Evolutionary conservation across 495 filamentous ascomycete genomes (phyloP).

Genomic region (Penicillium lividum): DNA sequence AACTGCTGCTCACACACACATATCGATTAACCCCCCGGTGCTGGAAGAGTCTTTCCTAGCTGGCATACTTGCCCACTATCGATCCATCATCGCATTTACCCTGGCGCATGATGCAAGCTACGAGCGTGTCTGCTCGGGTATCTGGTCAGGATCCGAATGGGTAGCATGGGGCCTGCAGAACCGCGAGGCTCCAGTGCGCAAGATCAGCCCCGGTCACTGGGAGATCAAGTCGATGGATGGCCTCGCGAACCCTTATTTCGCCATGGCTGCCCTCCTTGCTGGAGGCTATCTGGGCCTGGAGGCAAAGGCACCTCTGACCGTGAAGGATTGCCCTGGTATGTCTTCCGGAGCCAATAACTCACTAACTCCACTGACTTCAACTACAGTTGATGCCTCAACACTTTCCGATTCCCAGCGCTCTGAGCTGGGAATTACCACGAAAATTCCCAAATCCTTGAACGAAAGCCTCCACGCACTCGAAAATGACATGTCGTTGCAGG

Average conservation of each 20-base stretch:
- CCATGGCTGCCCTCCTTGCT: conserved; percentile 61
- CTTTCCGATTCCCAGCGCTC: conserved; percentile 25
- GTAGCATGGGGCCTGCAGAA: conserved; percentile 49
- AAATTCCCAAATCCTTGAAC: conserved; percentile 37
- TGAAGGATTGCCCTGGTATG: conserved; percentile 57
- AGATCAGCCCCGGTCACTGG: conserved; percentile 40
- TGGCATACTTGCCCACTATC: conserved; percentile 36
- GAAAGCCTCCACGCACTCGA: conserved; percentile 31
- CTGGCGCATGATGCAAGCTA: conserved; percentile 44
- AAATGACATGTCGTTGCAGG: conserved; percentile 24
- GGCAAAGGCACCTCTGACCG: conserved; percentile 42
- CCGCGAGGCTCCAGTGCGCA: conserved; percentile 44
- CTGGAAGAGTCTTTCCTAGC: conserved; percentile 39
- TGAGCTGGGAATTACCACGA: conserved; percentile 40
- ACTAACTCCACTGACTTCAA: not conserved
- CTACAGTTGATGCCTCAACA: conserved; percentile 34
- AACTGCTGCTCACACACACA: conserved; percentile 46
- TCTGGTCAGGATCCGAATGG: conserved; percentile 59
- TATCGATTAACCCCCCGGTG: conserved; percentile 37
- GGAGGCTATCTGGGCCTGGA: conserved; percentile 64
- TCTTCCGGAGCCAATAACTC: not conserved
- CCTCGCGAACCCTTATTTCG: conserved; percentile 46
- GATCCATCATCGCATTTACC: conserved; percentile 39
- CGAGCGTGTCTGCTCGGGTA: conserved; percentile 40
- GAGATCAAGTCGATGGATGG: conserved; percentile 46